These are phyloP conservation scores for Excoecaria cochinchinensis DNA, from an alignment of 345 rosid species.

Conservation along the genomic window DNA sequence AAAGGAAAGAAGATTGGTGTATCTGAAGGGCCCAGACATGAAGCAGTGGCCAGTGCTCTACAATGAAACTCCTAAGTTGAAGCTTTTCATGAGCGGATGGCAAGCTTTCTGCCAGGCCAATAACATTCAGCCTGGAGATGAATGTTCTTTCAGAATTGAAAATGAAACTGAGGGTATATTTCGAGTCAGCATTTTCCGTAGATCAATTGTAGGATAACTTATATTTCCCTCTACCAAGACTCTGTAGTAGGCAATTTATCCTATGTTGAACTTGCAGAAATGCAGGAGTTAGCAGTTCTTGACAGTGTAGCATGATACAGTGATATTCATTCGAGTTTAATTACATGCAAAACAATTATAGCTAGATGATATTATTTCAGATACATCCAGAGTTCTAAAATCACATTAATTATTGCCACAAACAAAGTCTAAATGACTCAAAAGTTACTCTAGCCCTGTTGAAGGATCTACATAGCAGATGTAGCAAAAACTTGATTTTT, in stretches of 20 bases:
- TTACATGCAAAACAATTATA: too few relatives aligned
- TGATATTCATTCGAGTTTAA: neutral
- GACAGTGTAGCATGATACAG: neutral
- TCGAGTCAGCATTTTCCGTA: neutral
- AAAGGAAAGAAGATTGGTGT: conserved; percentile 23
- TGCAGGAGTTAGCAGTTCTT: neutral
- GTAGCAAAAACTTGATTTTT: too few relatives aligned
- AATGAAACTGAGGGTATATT: conserved; percentile 6
- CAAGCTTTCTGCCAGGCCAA: conserved; percentile 34
- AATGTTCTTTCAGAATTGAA: conserved; percentile 26
- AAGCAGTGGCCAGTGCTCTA: conserved; percentile 40
- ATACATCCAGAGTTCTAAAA: too few relatives aligned
- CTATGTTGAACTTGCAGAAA: neutral
- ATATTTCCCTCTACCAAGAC: neutral
- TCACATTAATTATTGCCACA: too few relatives aligned
- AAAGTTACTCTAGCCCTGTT: too few relatives aligned
- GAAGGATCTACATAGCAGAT: too few relatives aligned
- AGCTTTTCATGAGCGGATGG: conserved; percentile 34
- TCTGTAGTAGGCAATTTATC: neutral
- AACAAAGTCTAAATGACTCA: too few relatives aligned
- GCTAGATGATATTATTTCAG: too few relatives aligned
- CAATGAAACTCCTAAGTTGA: conserved; percentile 16
- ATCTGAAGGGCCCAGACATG: conserved; percentile 31
- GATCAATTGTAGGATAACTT: neutral
- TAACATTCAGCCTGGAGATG: conserved; percentile 32